Evolutionary conservation across 345 rosid species (phyloP), one percentile per base, ranked within the genome.

Genomic region (Pistacia vera): DNA sequence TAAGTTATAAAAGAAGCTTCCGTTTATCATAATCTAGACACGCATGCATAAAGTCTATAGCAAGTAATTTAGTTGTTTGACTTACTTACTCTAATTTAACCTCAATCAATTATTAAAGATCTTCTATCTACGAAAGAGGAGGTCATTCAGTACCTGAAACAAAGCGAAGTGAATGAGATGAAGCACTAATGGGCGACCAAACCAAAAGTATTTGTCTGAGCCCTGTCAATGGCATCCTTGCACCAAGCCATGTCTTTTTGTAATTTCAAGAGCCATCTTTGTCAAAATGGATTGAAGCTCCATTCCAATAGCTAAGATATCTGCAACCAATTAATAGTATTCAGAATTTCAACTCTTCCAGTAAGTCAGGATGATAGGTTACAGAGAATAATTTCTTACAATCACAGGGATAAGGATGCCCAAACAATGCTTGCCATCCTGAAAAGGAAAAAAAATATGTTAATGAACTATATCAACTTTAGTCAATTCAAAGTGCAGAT

Each of bases 261-360:
- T 72, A 70, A 93, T 92, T 66, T 92, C 95, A 1, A 93, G 85
- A 67, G 97, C 98, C 98, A 93, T 93, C 80, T 91, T 17, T 17
- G 93, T 86, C 85, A 96, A 82, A 61, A 93, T 85, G 30, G 30
- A 28, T 28, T 28, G 30, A 28, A 28, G 30, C 83, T 93, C 81
- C 51, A 98, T 92, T 54, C 98, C 99, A 7, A 96, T 87, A 11
- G 93, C 94, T 79, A 96, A 87, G 74, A 93, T 92, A 96, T 89
- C 99, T 93, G 88, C 73, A 77, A 66, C 30, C 60, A 72, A 46
- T 38, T 30, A 73, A 74, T 2, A 14, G 58, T 80, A 28, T 28
- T 28, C 64, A 83, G 72, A 33, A 55, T 25, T 70, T 66, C 18
- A 44, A 17, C 33, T 57, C 48, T 74, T n/a, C 11, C 35, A 0